phyloP scores from a whole-genome alignment of 257 asterid species.

The Solanum neorickii region DNA sequence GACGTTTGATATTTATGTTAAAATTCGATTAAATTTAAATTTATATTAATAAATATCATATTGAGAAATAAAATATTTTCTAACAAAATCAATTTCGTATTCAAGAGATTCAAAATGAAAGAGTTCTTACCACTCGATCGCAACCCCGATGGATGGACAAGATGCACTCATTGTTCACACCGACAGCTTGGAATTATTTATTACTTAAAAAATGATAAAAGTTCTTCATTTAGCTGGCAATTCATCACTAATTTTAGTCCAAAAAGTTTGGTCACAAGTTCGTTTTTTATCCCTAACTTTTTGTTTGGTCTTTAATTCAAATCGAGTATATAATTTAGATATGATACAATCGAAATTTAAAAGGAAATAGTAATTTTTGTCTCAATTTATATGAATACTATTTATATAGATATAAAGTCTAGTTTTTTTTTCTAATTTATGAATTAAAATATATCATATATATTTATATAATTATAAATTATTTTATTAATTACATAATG shows the following conservation, averaged over 20 bases:
- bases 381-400: too few relatives aligned
- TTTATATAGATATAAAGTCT: background rate
- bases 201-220: background rate
- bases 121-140: too few relatives aligned
- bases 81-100: too few relatives aligned
- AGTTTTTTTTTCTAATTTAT: too few relatives aligned
- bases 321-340: background rate
- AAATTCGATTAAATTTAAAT: rapidly evolving
- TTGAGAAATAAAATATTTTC: rapidly evolving
- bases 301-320: background rate
- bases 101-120: too few relatives aligned
- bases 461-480: background rate
- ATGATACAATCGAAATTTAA: background rate
- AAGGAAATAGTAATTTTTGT: background rate
- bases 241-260: background rate
- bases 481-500: background rate
- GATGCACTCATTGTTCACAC: background rate
- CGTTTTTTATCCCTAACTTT: background rate
- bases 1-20: rapidly evolving
- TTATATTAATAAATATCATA: rapidly evolving
- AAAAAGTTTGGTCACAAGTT: background rate
- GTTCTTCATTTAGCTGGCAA: background rate
- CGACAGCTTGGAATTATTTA: background rate
- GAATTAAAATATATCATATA: background rate
- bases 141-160: background rate